Evolutionary conservation across 2,329 filamentous ascomycete species (phyloP), one percentile per base, ranked within the genome.

Genomic region (Arthrinium puccinioides): DNA sequence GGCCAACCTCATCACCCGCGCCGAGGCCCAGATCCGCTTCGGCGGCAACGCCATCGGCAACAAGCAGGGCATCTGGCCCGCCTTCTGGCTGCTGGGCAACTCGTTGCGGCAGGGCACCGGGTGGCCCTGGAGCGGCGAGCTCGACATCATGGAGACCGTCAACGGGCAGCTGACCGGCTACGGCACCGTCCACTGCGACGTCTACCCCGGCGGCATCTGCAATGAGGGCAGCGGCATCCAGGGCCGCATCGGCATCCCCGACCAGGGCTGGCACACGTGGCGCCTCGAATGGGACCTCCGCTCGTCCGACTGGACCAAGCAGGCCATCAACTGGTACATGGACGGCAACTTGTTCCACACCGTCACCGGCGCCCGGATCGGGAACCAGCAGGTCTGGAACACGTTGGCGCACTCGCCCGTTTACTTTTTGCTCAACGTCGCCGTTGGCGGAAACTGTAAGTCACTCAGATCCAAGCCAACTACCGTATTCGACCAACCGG

Each of bases 241-340:
- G 9, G 31, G 20, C n/a, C 9, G 9, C 2, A 21, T 33, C 9
- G 21, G 38, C 26, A 57, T 74, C 16, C 57, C 65, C 1, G 66
- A 70, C 48, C 57, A 68, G 45, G 21, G 3, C 9, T 72, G 66
- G 59, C 70, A 73, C 45, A 59, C 54, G 7, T 74, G 69, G 70
- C 56, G 64, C 18, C 49, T 73, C 19, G 54, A 64, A 36, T 63
- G 66, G 49, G 69, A 75, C 47, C 62, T 67, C 35, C 61, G 60
- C 3, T 47, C 63, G 1, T 42, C 46, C 20, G 46, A 54, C 47
- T 75, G 70, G 71, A 46, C 56, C 30, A 50, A 54, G 4, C 62
- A 75, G 59, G 61, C 59, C 3, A 65, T 75, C 38, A 67, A 63
- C 9, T 75, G 70, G 70, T 64, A 56, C 40, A 45, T 63, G 18